Evolutionary conservation across 306 rosid genomes (phyloP).

Genomic region (Malus sieversii): DNA sequence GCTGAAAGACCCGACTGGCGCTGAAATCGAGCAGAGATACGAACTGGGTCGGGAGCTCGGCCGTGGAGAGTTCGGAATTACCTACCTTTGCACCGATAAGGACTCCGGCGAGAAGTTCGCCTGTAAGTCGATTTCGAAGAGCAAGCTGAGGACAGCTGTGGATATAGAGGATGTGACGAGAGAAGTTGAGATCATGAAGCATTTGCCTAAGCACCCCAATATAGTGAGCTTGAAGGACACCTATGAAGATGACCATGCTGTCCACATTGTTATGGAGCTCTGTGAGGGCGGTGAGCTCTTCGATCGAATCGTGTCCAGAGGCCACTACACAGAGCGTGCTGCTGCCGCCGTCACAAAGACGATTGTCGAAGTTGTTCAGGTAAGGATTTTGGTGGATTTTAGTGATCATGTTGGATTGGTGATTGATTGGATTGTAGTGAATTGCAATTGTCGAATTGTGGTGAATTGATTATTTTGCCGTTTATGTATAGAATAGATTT

Average conservation of each 20-base stretch:
- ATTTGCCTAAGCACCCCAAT: constrained; percentile 56
- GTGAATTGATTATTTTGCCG: constrained; percentile 1
- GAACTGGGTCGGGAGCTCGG: constrained; percentile 86
- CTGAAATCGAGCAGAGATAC: constrained; percentile 55
- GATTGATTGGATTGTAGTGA: background rate
- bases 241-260: constrained; percentile 75
- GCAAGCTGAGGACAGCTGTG: constrained; percentile 67
- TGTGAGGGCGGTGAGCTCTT: constrained; percentile 95
- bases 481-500: background rate
- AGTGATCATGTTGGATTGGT: background rate
- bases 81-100: constrained; percentile 75
- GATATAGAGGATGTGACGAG: constrained; percentile 87
- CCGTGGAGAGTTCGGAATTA: constrained; percentile 85
- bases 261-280: constrained; percentile 96
- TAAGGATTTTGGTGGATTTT: constrained; percentile 9
- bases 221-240: constrained; percentile 76
- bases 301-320: constrained; percentile 87
- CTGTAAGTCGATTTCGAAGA: constrained; percentile 88
- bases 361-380: constrained; percentile 97
- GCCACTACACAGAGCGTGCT: constrained; percentile 91
- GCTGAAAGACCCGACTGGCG: constrained; percentile 61
- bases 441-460: background rate
- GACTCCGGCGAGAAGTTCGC: constrained; percentile 46
- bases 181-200: constrained; percentile 90
- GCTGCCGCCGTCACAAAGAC: constrained; percentile 82